Conservation (phyloP, 768 basidiomycete genomes). For the Mycena sanguinolenta region DNA sequence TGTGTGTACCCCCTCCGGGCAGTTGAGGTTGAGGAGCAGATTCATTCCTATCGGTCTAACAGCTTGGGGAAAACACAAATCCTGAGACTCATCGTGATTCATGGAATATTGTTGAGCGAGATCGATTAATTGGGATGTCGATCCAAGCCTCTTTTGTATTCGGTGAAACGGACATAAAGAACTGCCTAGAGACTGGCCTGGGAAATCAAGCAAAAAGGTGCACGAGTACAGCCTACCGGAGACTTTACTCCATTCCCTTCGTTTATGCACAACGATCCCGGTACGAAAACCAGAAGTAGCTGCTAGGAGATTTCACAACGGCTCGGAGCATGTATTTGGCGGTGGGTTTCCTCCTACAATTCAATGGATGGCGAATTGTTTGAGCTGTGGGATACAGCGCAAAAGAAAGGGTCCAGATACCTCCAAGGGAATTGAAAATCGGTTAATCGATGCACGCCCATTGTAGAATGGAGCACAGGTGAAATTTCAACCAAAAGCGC, state of each 20-base stretch:
- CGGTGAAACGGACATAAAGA: conserved; percentile 12
- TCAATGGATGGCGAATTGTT: neutral
- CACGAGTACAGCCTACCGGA: conserved; percentile 8
- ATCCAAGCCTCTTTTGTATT: conserved; percentile 15
- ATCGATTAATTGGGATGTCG: conserved; percentile 13
- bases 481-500: neutral
- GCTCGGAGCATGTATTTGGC: neutral
- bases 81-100: conserved; percentile 1
- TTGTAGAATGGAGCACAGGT: neutral
- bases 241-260: neutral
- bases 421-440: conserved; percentile 12
- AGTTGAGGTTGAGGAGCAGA: conserved; percentile 17
- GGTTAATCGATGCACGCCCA: neutral
- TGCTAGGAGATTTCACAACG: too few species aligned
- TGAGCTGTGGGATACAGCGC: conserved; percentile 11
- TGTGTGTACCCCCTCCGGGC: conserved; percentile 12
- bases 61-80: conserved; percentile 8
- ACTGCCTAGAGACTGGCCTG: neutral
- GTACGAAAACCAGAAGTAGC: too few species aligned
- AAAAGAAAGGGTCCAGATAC: conserved; percentile 4
- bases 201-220: neutral
- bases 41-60: conserved; percentile 22
- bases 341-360: neutral
- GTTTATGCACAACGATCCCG: too few species aligned
- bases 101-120: conserved; percentile 1